Conservation (phyloP, 164 flowering plant genomes). For the Nymphaea thermarum region DNA sequence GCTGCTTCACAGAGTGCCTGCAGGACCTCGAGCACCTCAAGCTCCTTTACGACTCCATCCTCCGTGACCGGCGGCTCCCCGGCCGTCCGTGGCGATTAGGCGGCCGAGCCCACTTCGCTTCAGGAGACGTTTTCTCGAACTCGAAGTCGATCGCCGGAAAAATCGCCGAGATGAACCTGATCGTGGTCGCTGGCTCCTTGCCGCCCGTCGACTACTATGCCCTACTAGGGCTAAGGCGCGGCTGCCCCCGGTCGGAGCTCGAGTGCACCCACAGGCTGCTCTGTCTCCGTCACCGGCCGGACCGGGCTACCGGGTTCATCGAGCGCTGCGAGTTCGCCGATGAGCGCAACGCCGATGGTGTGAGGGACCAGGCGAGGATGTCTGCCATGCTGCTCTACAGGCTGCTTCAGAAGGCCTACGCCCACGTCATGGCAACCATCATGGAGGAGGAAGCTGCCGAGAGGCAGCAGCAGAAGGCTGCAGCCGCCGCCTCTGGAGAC, state of each 20-base stretch:
- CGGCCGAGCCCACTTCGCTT: background rate
- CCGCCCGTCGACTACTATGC: constrained; percentile 58
- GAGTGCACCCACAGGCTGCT: constrained; percentile 75
- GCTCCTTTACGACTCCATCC: constrained; percentile 76
- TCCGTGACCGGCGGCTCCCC: constrained; percentile 43
- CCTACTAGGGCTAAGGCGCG: constrained; percentile 71
- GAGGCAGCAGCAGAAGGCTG: constrained; percentile 45
- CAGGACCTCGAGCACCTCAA: constrained; percentile 95
- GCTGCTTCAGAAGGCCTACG: constrained; percentile 79
- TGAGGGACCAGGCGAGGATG: constrained; percentile 67
- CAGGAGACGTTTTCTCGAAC: background rate
- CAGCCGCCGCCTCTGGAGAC: constrained; percentile 30
- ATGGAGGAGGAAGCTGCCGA: constrained; percentile 72
- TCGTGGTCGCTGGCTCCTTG: background rate
- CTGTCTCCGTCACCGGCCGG: constrained; percentile 65
- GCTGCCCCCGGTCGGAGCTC: constrained; percentile 79
- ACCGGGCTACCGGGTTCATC: constrained; percentile 42
- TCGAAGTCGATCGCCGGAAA: background rate
- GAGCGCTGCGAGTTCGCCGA: constrained; percentile 76
- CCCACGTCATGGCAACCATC: constrained; percentile 41
- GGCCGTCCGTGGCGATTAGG: constrained; percentile 26
- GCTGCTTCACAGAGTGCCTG: constrained; percentile 70
- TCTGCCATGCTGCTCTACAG: constrained; percentile 69
- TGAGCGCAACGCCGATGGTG: constrained; percentile 54
- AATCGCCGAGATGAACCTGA: background rate